phyloP scores from a whole-genome alignment of 441 rosid genomes.

The Sinapis alba region DNA sequence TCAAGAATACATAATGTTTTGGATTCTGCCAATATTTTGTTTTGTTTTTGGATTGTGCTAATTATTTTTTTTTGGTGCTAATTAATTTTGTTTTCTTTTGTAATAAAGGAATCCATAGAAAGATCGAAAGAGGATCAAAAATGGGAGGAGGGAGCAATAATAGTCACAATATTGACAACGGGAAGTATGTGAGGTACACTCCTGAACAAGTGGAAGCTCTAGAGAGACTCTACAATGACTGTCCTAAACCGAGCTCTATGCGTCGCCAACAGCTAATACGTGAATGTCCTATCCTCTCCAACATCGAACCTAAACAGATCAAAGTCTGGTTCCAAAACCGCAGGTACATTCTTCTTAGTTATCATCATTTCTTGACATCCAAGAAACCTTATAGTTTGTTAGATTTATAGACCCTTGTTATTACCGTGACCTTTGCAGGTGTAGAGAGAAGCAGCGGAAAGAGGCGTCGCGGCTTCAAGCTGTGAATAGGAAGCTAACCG shows the following conservation, averaged over 20 bases:
- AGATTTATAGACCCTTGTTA: conserved; percentile 12
- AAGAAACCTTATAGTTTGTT: conserved; percentile 16
- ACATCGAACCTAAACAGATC: conserved; percentile 81
- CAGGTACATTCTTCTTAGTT: conserved; percentile 40
- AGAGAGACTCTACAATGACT: conserved; percentile 69
- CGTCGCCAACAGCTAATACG: conserved; percentile 77
- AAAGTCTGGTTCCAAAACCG: conserved; percentile 84
- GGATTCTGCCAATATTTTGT: neutral
- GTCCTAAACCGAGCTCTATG: conserved; percentile 77
- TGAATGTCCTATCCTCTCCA: conserved; percentile 73
- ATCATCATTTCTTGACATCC: conserved; percentile 20
- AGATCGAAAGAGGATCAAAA: conserved; percentile 31
- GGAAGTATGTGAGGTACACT: conserved; percentile 72
- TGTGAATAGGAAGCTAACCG: conserved; percentile 68
- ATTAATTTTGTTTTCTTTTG: neutral
- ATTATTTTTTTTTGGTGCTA: neutral
- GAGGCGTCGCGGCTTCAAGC: conserved; percentile 72
- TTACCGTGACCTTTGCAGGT: conserved; percentile 40
- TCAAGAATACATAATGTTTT: neutral
- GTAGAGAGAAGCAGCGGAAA: conserved; percentile 73
- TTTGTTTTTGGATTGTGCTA: neutral
- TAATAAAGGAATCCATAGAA: conserved; percentile 10
- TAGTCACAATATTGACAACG: conserved; percentile 69
- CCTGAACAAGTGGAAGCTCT: conserved; percentile 81
- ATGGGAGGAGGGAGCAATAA: conserved; percentile 45